Conservation (phyloP, 2,329 filamentous ascomycete genomes). For the Paecilomyces dactylethromorphus region DNA sequence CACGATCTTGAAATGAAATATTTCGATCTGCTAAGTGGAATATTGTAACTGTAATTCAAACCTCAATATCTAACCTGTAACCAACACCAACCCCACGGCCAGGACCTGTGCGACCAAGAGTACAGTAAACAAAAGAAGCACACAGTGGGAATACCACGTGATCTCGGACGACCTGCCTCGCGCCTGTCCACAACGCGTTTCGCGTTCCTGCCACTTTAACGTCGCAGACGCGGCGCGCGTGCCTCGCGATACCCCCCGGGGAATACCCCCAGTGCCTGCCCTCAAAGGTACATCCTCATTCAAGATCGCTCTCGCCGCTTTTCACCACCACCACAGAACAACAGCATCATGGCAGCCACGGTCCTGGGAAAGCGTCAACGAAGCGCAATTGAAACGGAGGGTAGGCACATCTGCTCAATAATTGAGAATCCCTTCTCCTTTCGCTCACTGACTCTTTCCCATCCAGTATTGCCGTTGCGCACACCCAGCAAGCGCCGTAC, state of each 20-base stretch:
- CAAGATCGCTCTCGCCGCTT: slow-evolving; percentile 19
- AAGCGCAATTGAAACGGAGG: slow-evolving; percentile 28
- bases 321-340: slow-evolving; percentile 8
- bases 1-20: not conserved
- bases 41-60: too few relatives aligned
- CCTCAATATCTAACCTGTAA: too few relatives aligned
- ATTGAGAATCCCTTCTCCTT: slow-evolving; percentile 6
- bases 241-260: not conserved
- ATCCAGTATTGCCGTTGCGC: slow-evolving; percentile 24
- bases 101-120: too few relatives aligned
- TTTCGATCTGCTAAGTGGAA: not conserved
- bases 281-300: slow-evolving; percentile 15
- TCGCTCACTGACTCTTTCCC: slow-evolving; percentile 9
- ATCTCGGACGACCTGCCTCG: slow-evolving; percentile 8
- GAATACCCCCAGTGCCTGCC: slow-evolving; percentile 8
- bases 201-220: slow-evolving; percentile 13
- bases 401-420: slow-evolving; percentile 23
- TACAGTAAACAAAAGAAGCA: not conserved
- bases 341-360: slow-evolving; percentile 30
- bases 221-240: slow-evolving; percentile 11
- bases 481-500: slow-evolving; percentile 42
- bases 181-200: slow-evolving; percentile 7
- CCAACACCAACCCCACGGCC: too few relatives aligned
- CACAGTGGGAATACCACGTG: slow-evolving; percentile 1
- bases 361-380: slow-evolving; percentile 41